Evolutionary conservation across 1,139 yeast species (phyloP), one percentile per base, ranked within the genome.

Genomic region (Saccharomyces pastorianus): DNA sequence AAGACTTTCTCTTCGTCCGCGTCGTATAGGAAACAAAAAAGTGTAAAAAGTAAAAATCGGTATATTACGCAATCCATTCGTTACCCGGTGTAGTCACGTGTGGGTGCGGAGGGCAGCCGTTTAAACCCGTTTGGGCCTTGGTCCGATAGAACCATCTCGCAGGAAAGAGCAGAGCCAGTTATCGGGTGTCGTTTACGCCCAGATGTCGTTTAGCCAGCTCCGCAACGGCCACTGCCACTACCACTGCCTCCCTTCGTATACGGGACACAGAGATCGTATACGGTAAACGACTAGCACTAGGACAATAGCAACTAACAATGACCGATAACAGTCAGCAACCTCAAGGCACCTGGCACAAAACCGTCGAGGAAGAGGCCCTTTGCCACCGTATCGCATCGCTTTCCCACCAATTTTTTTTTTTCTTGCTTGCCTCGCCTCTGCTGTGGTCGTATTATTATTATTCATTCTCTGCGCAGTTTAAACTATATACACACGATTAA

Each of bases 271-370:
- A 9, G n/a, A 4, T 38, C 44, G 44, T 38, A 38, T 38, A 38
- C 44, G 44, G 44, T 38, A 38, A 38, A 38, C 44, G 44, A 38
- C 26, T 20, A 9, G 44, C 25, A 20, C 44, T 11, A 38, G 44
- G 44, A 38, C 44, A 38, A 38, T 38, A 38, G 44, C 44, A 17
- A 14, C 26, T 38, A 38, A 11, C 44, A 38, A 11, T 38, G 25
- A 38, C 44, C 44, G 44, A 38, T 38, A 38, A 38, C 44, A 38
- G 44, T 38, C 44, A 38, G 44, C 44, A 38, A 38, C 25, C 44
- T 38, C 44, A 38, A 38, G 44, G 44, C 44, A 38, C 44, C 44
- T 38, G 44, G 44, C 44, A 38, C 44, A 38, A 38, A 38, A 38
- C 26, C 25, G 44, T 38, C 44, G 44, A 38, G 44, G 25, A 38